A percentile compares a stretch with the other conserved stretches of the same genome.
These are phyloP conservation scores for Coemansia sp. DNA, from an alignment of 192 early-diverging fungal genomes.

Conservation along the genomic window DNA sequence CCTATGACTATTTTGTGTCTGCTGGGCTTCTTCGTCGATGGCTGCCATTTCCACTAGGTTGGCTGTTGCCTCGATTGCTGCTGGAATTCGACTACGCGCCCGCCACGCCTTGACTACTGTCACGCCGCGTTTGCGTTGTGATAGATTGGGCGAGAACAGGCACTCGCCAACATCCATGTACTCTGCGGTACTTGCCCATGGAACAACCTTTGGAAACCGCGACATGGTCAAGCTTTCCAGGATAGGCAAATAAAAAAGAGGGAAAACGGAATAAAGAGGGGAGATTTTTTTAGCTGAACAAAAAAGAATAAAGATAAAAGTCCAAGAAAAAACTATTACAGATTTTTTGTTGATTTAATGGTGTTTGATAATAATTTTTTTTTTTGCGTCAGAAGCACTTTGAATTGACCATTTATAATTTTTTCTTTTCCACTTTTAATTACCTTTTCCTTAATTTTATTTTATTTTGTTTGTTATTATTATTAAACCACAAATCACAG, in stretches of 20 bases:
- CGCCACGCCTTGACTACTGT: slow-evolving; percentile 54
- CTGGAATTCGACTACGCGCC: slow-evolving; percentile 37
- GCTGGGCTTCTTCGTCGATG: slow-evolving; percentile 21
- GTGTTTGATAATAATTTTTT: too few species aligned
- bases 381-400: background rate
- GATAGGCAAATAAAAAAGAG: background rate
- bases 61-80: slow-evolving; percentile 49
- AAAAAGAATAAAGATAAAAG: background rate
- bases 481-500: too few species aligned
- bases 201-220: slow-evolving; percentile 39
- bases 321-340: too few species aligned
- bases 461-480: too few species aligned
- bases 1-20: background rate
- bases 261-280: slow-evolving; percentile 3
- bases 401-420: too few species aligned
- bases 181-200: slow-evolving; percentile 55
- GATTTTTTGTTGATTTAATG: too few species aligned
- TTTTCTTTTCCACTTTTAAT: too few species aligned
- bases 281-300: background rate
- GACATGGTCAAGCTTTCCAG: slow-evolving; percentile 11
- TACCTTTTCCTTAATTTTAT: too few species aligned
- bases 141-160: slow-evolving; percentile 39
- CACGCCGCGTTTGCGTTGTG: slow-evolving; percentile 39
- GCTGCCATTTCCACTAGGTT: slow-evolving; percentile 38
- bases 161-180: slow-evolving; percentile 31